Evolutionary conservation across 495 filamentous ascomycete genomes (phyloP), one percentile per base, ranked within the genome.

Genomic region (Friedmanniomyces endolithicus): DNA sequence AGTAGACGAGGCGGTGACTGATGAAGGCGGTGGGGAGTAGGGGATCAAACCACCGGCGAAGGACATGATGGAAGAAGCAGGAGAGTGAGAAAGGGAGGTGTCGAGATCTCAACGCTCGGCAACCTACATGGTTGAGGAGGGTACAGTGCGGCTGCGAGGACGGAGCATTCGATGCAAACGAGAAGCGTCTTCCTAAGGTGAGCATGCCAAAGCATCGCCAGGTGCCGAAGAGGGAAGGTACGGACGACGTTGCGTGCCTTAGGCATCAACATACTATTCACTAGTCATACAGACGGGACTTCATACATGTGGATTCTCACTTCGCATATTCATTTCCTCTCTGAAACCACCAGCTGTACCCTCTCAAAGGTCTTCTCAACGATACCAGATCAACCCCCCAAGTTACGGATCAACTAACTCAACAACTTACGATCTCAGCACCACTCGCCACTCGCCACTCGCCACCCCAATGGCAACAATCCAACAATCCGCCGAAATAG

Each of bases 1-100:
- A 8, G 74, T 73, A 1, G 81, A 71, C 8, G 82, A 79, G 0
- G 80, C 80, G 0, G 76, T 71, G 16, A 81, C 64, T 16, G 70
- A 68, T 12, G 66, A 65, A 16, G 71, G 65, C 4, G 69, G 71
- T 24, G 67, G 65, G 56, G 39, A 61, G 53, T 54, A 44, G 41
- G 56, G 20, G 43, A 62, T 41, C 43, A 58, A 58, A 41, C 56
- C 56, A 2, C 53, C 54, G 54, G 44, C 9, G 12, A 17, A 17
- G 37, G 53, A 49, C 44, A 31, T 31, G 27, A 9, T 43, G 27
- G n/a, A n/a, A n/a, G n/a, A n/a, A 31, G 27, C 39, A 41, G 14
- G 12, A 41, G 16, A 14, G 14, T n/a, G 39, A 41, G 12, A 41
- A 14, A 41, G 39, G 14, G 27, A 31, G 27, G 9, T 31, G 9